Percentiles rank a stretch among this genome's conserved stretches.
phyloP scores from a whole-genome alignment of 768 basidiomycete genomes.

The Piloderma croceum region DNA sequence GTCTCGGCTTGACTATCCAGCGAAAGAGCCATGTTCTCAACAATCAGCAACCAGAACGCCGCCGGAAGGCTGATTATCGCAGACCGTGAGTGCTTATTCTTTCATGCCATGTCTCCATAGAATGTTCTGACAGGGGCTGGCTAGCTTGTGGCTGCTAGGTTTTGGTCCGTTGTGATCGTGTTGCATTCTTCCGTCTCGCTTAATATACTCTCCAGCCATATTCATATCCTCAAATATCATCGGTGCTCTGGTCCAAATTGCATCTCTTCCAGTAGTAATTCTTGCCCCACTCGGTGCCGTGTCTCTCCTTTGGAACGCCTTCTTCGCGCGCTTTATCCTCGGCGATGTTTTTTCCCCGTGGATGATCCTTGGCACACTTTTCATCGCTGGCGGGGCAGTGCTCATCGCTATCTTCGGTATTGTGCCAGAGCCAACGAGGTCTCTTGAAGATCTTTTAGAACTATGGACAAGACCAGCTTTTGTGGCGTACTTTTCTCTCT shows the following conservation, averaged over 20 bases:
- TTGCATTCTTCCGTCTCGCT: constrained; percentile 1
- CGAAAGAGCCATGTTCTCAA: constrained; percentile 89
- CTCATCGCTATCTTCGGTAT: constrained; percentile 90
- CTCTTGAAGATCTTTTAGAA: constrained; percentile 75
- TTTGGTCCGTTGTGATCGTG: constrained; percentile 43
- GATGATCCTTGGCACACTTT: constrained; percentile 80
- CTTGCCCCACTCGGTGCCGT: constrained; percentile 91
- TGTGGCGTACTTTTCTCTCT: constrained; percentile 72
- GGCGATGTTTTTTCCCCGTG: constrained; percentile 81
- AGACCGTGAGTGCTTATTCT: constrained; percentile 60
- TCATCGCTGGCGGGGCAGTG: constrained; percentile 85
- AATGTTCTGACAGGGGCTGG: background rate
- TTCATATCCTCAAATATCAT: constrained; percentile 87
- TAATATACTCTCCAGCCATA: constrained; percentile 35
- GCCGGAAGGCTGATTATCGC: constrained; percentile 65
- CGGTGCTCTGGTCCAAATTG: constrained; percentile 88
- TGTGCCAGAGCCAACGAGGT: constrained; percentile 81
- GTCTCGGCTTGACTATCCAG: constrained; percentile 86
- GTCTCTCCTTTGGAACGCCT: constrained; percentile 89
- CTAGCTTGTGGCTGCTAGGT: constrained; percentile 80
- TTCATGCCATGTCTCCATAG: constrained; percentile 2
- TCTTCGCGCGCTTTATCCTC: constrained; percentile 80
- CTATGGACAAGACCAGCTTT: constrained; percentile 76
- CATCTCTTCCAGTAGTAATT: constrained; percentile 89
- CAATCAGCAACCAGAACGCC: constrained; percentile 58